These are phyloP conservation scores for Diplosphaera chodatii DNA, from an alignment of 139 green algal species.

Conservation along the genomic window DNA sequence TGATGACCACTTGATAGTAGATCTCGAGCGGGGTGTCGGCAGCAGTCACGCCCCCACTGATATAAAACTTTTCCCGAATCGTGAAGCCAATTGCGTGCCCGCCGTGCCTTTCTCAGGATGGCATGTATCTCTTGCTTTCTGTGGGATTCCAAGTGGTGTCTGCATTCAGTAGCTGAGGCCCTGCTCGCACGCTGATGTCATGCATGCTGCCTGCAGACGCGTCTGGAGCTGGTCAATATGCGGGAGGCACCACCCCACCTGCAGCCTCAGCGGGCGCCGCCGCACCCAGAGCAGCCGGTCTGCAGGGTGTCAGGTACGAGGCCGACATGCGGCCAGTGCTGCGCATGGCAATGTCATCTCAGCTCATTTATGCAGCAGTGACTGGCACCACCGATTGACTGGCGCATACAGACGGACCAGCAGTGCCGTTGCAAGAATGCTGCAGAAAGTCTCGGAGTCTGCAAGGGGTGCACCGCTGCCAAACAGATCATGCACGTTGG, in stretches of 20 bases:
- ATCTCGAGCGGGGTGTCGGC: conserved; percentile 7
- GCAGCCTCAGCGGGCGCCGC: conserved; percentile 15
- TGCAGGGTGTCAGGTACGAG: conserved; percentile 29
- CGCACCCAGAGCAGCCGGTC: background rate
- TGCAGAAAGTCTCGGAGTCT: too few species aligned
- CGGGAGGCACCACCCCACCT: conserved; percentile 22
- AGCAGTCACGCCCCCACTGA: background rate
- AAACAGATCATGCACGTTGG: background rate
- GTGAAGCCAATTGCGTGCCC: background rate
- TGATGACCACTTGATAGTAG: conserved; percentile 24
- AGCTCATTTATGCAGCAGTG: background rate
- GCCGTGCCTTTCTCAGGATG: background rate
- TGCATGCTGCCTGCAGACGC: conserved; percentile 14
- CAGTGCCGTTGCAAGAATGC: too few species aligned
- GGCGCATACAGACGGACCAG: too few species aligned
- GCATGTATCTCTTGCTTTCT: background rate
- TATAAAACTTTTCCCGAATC: background rate
- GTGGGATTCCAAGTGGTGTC: too few species aligned
- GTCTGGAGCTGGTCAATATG: conserved; percentile 48
- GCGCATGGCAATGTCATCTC: background rate
- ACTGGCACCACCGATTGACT: background rate
- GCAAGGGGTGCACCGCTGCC: background rate
- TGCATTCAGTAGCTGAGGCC: too few species aligned
- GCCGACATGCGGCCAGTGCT: too few species aligned
- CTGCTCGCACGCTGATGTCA: background rate